Evolutionary conservation across 1,284 basidiomycete genomes (phyloP), one percentile per base, ranked within the genome.

Genomic region (Phlebopus sp.): DNA sequence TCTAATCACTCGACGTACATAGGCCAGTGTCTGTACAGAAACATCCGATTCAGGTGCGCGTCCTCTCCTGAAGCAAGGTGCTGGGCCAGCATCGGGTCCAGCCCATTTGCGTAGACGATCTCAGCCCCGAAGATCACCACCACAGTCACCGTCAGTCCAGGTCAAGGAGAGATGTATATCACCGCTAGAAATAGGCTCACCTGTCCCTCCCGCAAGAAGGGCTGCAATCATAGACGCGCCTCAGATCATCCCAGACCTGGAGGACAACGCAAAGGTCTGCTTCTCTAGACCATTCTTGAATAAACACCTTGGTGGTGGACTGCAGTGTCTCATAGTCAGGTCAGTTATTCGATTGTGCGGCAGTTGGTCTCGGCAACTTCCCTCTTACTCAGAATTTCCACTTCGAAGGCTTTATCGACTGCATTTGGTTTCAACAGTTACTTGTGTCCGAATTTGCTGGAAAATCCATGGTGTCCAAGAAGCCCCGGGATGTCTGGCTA

Each of bases 391-490:
- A 47, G 46, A 9, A 36, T 47, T 4, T 27, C 17, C 18, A 4
- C 3, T 18, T 21, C 9, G 14, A 21, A 21, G 15, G 13, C 30
- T 19, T 36, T 46, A 5, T 18, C 44, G 5, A 9, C 4, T 1
- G 51, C 56, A 19, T 49, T 50, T 14, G 52, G 58, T 32, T 62
- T 72, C n/a, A 57, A 57, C n/a, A 67, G 64, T 25, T 73, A 73
- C 53, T 54, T 75, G 2, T 74, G 71, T 47, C 74, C 73, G 4
- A 66, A 70, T 14, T 51, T 70, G 3, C 66, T 68, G 32, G 67
- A 70, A 41, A 75, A 75, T 46, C 71, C 72, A 11, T 76, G 74
- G 74, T 72, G 71, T 44, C 74, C 74, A 4, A 57, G 60, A 13
- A 51, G 39, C 3, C 69, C 71, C 9, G 74, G 73, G 18, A 56